These are phyloP conservation scores for Phaeosphaeria sp. DNA, from an alignment of 2,329 filamentous ascomycete genomes.

Conservation along the genomic window DNA sequence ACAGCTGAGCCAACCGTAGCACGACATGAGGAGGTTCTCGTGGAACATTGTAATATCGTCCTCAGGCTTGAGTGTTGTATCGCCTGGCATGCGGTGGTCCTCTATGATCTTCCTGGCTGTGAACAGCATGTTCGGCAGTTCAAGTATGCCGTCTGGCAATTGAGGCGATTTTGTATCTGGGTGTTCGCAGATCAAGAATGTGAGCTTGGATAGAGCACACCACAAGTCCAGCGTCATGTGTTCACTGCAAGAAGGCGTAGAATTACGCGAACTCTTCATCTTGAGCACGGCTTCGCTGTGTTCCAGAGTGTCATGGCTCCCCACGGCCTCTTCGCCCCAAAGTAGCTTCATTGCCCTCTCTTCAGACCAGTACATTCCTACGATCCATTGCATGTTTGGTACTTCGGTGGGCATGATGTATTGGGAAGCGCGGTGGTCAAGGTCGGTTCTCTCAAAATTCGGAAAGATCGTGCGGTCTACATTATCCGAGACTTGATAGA, in stretches of 20 bases:
- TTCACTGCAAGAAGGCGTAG: too few species aligned
- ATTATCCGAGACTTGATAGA: slow-evolving; percentile 30
- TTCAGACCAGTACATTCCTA: slow-evolving; percentile 8
- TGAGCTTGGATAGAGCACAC: not conserved
- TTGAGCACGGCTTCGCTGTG: not conserved
- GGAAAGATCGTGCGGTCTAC: slow-evolving; percentile 36
- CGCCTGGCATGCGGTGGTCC: slow-evolving; percentile 9
- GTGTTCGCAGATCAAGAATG: not conserved
- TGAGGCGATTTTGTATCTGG: not conserved
- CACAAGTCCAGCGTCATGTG: not conserved
- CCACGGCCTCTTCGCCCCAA: slow-evolving; percentile 10
- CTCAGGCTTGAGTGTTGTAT: slow-evolving; percentile 11
- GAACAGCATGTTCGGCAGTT: slow-evolving; percentile 1
- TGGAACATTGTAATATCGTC: slow-evolving; percentile 26
- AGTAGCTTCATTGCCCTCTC: slow-evolving; percentile 19
- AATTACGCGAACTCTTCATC: too few species aligned
- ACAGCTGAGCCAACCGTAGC: slow-evolving; percentile 30
- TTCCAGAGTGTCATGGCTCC: not conserved
- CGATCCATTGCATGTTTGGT: slow-evolving; percentile 13
- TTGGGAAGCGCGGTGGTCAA: slow-evolving; percentile 4
- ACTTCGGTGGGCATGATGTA: slow-evolving; percentile 21
- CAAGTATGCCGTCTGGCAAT: not conserved
- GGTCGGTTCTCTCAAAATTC: slow-evolving; percentile 18
- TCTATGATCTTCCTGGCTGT: slow-evolving; percentile 21
- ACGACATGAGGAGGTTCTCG: slow-evolving; percentile 30